Conservation (phyloP, 2,329 filamentous ascomycete genomes). For the Ploettnerulaceae sp. region DNA sequence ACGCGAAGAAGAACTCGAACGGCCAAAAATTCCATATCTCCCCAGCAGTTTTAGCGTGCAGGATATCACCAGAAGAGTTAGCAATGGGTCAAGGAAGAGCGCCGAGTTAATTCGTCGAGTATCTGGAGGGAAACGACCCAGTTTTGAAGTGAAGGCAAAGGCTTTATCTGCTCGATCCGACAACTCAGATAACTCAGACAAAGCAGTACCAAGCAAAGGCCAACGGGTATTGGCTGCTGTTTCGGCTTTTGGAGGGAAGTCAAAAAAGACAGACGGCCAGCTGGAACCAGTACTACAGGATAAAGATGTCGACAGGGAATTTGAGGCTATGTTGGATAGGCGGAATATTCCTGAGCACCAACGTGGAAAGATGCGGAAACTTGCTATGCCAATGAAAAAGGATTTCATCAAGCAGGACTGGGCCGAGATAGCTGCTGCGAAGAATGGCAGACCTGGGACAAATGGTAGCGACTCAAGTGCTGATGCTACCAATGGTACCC, state of each 20-base stretch:
- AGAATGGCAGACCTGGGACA: slow-evolving; percentile 40
- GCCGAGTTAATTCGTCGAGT: slow-evolving; percentile 25
- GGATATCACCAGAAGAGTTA: slow-evolving; percentile 31
- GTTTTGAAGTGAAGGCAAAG: slow-evolving; percentile 26
- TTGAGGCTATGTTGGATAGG: slow-evolving; percentile 68
- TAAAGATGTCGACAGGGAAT: slow-evolving; percentile 52
- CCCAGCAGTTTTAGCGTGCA: slow-evolving; percentile 34
- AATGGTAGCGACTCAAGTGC: slow-evolving; percentile 36
- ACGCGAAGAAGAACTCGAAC: slow-evolving; percentile 23
- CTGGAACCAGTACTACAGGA: slow-evolving; percentile 39
- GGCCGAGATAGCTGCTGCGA: slow-evolving; percentile 57
- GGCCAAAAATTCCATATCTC: slow-evolving; percentile 33
- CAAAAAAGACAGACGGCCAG: slow-evolving; percentile 34
- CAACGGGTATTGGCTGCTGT: slow-evolving; percentile 59
- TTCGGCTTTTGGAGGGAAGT: slow-evolving; percentile 54
- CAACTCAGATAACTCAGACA: slow-evolving; percentile 34
- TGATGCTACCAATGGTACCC: slow-evolving; percentile 37
- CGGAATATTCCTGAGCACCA: slow-evolving; percentile 93
- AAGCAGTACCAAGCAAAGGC: slow-evolving; percentile 41
- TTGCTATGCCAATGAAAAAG: slow-evolving; percentile 87
- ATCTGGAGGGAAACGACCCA: slow-evolving; percentile 25
- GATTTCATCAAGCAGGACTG: slow-evolving; percentile 92
- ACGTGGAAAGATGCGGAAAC: slow-evolving; percentile 86
- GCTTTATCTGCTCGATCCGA: slow-evolving; percentile 31
- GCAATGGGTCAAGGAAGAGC: slow-evolving; percentile 28